These are phyloP conservation scores for Moricandia arvensis DNA, from an alignment of 345 rosid species.

Conservation along the genomic window DNA sequence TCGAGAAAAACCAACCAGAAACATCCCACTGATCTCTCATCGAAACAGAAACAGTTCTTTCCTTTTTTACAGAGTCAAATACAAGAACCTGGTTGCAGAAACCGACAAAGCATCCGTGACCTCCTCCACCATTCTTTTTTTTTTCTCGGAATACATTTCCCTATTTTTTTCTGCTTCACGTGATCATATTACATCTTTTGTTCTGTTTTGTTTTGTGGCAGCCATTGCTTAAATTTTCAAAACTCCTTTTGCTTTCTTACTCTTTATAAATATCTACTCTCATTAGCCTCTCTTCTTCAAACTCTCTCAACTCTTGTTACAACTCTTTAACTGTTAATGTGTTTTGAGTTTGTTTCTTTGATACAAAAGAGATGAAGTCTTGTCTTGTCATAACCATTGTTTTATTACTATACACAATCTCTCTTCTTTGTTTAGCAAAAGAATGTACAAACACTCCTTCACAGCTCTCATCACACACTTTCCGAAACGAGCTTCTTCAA, in stretches of 20 bases:
- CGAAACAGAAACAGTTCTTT: neutral
- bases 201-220: conserved; percentile 8
- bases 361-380: neutral
- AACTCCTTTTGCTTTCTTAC: conserved; percentile 24
- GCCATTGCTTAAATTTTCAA: conserved; percentile 27
- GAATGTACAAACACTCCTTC: conserved; percentile 83
- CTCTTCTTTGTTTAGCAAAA: conserved; percentile 44
- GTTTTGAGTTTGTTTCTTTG: neutral
- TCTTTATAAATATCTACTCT: conserved; percentile 31
- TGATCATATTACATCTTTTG: conserved; percentile 11
- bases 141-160: neutral
- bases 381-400: neutral
- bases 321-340: conserved; percentile 10
- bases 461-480: conserved; percentile 67
- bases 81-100: conserved; percentile 5
- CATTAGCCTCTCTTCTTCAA: conserved; percentile 12
- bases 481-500: conserved; percentile 58
- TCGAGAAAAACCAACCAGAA: conserved; percentile 33
- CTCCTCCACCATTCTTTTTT: conserved; percentile 3
- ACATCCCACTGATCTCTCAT: conserved; percentile 35
- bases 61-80: conserved; percentile 29
- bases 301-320: no score
- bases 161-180: conserved; percentile 20
- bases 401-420: conserved; percentile 9
- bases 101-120: conserved; percentile 41